Evolutionary conservation across 2,329 filamentous ascomycete species (phyloP).

Genomic region (Ophiocordyceps camponoti-floridani): DNA sequence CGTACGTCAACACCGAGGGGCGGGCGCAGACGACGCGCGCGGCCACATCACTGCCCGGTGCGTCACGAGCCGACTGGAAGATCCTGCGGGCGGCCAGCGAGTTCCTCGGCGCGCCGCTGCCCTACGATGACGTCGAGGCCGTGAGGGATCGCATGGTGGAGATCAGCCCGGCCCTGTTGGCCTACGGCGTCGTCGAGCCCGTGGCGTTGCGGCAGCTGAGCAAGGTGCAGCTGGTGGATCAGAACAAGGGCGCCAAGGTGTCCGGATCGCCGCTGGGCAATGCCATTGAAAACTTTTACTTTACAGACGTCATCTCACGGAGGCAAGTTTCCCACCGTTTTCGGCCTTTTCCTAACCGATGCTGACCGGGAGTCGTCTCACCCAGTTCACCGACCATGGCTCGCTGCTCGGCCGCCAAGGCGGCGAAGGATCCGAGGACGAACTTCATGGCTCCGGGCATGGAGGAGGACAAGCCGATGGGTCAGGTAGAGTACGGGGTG

Average conservation of each 20-base stretch:
- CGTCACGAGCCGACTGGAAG: slow-evolving; percentile 94
- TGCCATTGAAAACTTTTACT: slow-evolving; percentile 91
- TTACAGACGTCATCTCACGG: slow-evolving; percentile 91
- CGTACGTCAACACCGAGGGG: slow-evolving; percentile 95
- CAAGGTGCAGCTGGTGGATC: slow-evolving; percentile 89
- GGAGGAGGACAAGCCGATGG: slow-evolving; percentile 42
- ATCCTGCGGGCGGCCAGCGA: slow-evolving; percentile 87
- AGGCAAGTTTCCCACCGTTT: slow-evolving; percentile 57
- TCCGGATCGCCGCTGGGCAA: slow-evolving; percentile 61
- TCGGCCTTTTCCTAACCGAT: slow-evolving; percentile 1
- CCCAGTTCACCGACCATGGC: slow-evolving; percentile 91
- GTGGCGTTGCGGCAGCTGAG: slow-evolving; percentile 56
- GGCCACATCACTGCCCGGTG: slow-evolving; percentile 75
- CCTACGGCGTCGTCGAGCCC: slow-evolving; percentile 82
- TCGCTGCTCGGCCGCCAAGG: slow-evolving; percentile 86
- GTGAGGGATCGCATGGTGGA: slow-evolving; percentile 88
- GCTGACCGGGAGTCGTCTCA: slow-evolving; percentile 7
- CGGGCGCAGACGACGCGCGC: slow-evolving; percentile 86
- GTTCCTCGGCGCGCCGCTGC: slow-evolving; percentile 71
- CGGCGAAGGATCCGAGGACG: slow-evolving; percentile 57
- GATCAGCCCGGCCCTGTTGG: slow-evolving; percentile 75
- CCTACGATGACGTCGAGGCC: slow-evolving; percentile 82
- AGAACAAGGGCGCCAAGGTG: slow-evolving; percentile 76
- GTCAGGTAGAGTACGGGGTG: slow-evolving; percentile 40
- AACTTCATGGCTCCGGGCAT: slow-evolving; percentile 63